Conservation (phyloP, 441 rosid species). For the Omphalea diandra region DNA sequence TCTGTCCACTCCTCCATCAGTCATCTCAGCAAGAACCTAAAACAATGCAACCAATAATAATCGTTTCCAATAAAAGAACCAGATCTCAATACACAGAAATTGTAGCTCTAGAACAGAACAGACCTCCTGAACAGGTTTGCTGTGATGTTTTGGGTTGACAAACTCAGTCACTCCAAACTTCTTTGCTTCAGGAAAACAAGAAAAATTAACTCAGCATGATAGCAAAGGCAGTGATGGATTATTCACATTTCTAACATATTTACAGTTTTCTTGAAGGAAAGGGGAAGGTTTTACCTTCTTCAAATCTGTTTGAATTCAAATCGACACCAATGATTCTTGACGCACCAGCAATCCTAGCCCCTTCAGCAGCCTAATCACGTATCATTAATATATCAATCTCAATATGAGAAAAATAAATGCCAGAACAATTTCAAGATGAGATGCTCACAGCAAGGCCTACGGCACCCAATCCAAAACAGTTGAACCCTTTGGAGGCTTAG, state of each 20-base stretch:
- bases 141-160: constrained; percentile 30
- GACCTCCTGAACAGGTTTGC: constrained; percentile 37
- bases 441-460: constrained; percentile 34
- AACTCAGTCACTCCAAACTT: constrained; percentile 34
- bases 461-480: constrained; percentile 35
- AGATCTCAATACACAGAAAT: too few relatives aligned
- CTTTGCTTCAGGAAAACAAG: constrained; percentile 20
- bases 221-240: too few relatives aligned
- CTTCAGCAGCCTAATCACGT: constrained; percentile 40
- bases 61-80: neutral
- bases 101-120: too few relatives aligned
- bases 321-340: constrained; percentile 47
- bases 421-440: neutral
- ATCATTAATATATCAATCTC: neutral
- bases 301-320: constrained; percentile 28
- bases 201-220: too few relatives aligned
- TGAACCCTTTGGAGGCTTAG: constrained; percentile 27
- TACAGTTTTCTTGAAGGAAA: too few relatives aligned
- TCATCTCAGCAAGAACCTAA: constrained; percentile 45
- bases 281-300: constrained; percentile 20
- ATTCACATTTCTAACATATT: too few relatives aligned
- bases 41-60: too few relatives aligned
- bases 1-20: constrained; percentile 37
- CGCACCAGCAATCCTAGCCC: constrained; percentile 42
- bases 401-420: neutral